Base-by-base conservation (phyloP, 768 basidiomycete genomes). In the Calocybe gangraenosa region DNA sequence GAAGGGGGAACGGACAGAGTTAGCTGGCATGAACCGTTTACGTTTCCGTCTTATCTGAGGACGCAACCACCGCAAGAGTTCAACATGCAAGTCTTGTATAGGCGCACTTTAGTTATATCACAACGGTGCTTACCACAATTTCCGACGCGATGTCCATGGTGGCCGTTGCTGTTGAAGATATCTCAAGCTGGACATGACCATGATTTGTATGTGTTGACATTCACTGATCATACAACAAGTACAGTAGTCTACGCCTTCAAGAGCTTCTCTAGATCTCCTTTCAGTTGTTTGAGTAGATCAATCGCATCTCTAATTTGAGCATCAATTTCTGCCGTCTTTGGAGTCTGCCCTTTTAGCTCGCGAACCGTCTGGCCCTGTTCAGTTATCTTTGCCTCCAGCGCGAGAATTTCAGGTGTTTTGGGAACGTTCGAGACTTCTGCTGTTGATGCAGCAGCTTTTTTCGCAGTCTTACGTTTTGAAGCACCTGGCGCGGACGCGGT, bases 281-380 rank as follows among this genome's bases (percentile, higher is more conserved):
- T 89, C 62, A 91, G 57, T 57, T 58, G 67, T 64, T 86, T 86
- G 62, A 91, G 64, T 44, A 73, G 69, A 33, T 76, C 73, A 8
- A 91, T 81, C 1, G 81, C 84, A 36, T 49, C 65, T 37, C 75
- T 74, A 32, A 84, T 75, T 61, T 82, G 72, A 40, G 66, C 76
- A 40, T 87, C 86, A n/a, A 75, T 61, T 53, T 80, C 78, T 32
- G 75, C 61, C 10, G 76, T 75, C 65, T 79, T 82, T 6, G 77
- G 76, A 2, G 67, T 69, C 60, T 75, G 75, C 46, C 66, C 76
- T 64, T 90, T 95, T 58, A 97, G 60, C 41, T 70, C 62, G 28
- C 89, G 76, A 13, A 97, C 87, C 14, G 74, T 57, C 37, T 80
- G 75, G 0, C 89, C 92, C 61, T 96, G 92, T 40, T 76, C 78